Evolutionary conservation across 768 basidiomycete species (phyloP), one percentile per base, ranked within the genome.

Genomic region (Lactifluus rugatus): DNA sequence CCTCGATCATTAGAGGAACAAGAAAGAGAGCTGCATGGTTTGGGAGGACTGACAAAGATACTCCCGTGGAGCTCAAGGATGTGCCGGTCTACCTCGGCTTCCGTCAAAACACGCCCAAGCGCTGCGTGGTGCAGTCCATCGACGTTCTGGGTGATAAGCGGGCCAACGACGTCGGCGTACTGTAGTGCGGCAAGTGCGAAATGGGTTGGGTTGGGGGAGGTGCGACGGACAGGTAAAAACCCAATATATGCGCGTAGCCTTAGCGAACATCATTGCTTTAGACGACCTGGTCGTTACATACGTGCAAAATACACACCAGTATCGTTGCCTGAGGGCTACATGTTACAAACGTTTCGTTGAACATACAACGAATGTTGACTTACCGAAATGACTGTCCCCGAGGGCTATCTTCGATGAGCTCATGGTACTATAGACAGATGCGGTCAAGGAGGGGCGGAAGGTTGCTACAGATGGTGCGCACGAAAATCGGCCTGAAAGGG

Each of bases 91-190:
- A 72, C 67, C 21, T 64, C 67, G n/a, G 66, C 67, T 52, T 68
- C 71, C 60, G 67, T 71, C 72, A 70, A 73, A 59, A 78, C 76
- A 67, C 72, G 71, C 36, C 70, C 56, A 19, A 88, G 71, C 8
- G 91, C 89, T 71, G 89, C 91, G 52, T 84, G 84, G 66, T 97
- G 94, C 6, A 98, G 80, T 2, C 93, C 93, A 66, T 98, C 95
- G n/a, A 98, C 94, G 64, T 89, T 89, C 76, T 86, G 87, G 0
- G 95, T 98, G 61, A 97, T 82, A 32, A 93, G 69, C 26, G 74
- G 72, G 21, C 77, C 70, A 19, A 89, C 74, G 52, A 83, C 70
- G 2, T 78, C 79, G 9, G 85, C 71, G 62, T 89, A 75, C 66
- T 90, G 86, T 48, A 96, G 74, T 2, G 93, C 90, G 5, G 89